These are phyloP conservation scores for Zymoseptoria ardabiliae DNA, from an alignment of 2,329 filamentous ascomycete genomes.

Conservation along the genomic window DNA sequence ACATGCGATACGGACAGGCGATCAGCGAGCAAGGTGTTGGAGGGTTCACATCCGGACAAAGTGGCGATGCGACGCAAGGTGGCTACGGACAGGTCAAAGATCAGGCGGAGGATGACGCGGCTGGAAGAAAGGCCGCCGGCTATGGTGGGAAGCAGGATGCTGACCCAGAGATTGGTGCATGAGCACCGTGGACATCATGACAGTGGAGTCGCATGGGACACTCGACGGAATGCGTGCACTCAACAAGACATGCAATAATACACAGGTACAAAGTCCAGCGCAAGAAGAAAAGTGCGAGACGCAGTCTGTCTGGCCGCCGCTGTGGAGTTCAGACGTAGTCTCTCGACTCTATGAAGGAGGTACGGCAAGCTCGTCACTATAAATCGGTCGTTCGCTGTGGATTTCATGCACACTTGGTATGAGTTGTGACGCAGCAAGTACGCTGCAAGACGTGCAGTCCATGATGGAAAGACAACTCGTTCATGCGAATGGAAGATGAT, in stretches of 20 bases:
- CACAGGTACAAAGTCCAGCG: no score
- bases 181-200: not conserved
- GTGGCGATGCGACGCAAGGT: conserved; percentile 32
- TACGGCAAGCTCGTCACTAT: no score
- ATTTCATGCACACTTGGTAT: no score
- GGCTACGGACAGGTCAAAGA: conserved; percentile 25
- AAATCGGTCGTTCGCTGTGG: no score
- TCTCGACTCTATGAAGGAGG: no score
- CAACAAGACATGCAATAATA: not conserved
- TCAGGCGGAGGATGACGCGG: conserved; percentile 30
- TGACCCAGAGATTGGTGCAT: conserved; percentile 44
- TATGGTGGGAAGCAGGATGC: conserved; percentile 37
- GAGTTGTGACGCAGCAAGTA: no score
- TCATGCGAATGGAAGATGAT: no score
- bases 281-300: no score
- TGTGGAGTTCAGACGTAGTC: no score
- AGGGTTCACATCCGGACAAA: conserved; percentile 41
- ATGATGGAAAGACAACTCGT: no score
- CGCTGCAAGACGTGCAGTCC: no score
- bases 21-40: conserved; percentile 51
- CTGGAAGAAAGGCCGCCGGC: conserved; percentile 31
- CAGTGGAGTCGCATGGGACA: not conserved
- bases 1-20: conserved; percentile 49
- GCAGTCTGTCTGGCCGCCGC: no score
- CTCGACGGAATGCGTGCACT: not conserved